Evolutionary conservation across 2,329 filamentous ascomycete species (phyloP).

Genomic region (Calonectria hongkongensis): DNA sequence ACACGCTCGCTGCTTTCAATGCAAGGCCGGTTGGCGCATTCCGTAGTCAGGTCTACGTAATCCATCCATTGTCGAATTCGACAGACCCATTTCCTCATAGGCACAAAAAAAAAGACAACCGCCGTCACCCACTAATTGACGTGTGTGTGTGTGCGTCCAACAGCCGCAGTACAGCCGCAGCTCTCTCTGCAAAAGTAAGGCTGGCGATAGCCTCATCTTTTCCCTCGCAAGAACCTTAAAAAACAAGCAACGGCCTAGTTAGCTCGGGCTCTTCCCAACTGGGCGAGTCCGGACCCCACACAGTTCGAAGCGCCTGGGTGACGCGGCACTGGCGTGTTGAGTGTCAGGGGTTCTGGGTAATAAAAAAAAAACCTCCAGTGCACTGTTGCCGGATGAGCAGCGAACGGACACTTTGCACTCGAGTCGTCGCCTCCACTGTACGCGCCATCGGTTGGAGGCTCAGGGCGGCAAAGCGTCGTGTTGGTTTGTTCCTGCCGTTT

Average conservation of each 20-base stretch:
- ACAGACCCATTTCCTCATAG: too few species aligned
- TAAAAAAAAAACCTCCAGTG: slow-evolving; percentile 31
- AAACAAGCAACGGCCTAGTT: slow-evolving; percentile 7
- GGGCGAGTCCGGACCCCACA: slow-evolving; percentile 11
- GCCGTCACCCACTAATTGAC: not conserved
- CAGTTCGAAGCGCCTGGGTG: slow-evolving; percentile 21
- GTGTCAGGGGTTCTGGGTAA: slow-evolving; percentile 35
- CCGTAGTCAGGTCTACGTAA: not conserved
- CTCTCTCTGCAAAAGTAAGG: not conserved
- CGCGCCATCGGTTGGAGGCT: slow-evolving; percentile 23
- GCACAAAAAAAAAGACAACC: not conserved
- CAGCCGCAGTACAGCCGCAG: not conserved
- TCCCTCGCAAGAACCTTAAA: not conserved
- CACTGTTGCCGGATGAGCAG: slow-evolving; percentile 1
- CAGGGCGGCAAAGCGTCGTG: slow-evolving; percentile 17
- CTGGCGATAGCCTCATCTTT: slow-evolving; percentile 30
- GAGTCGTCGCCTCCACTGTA: slow-evolving; percentile 23
- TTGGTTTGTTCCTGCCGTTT: not conserved
- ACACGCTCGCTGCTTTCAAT: too few species aligned
- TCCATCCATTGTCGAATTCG: not conserved
- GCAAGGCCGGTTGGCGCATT: too few species aligned
- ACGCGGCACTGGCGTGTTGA: slow-evolving; percentile 40
- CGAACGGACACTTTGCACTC: slow-evolving; percentile 8
- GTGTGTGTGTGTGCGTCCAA: not conserved
- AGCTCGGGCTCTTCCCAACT: not conserved